phyloP scores from a whole-genome alignment of 805 yeast genomes.

The Isabelozyma rhagii region DNA sequence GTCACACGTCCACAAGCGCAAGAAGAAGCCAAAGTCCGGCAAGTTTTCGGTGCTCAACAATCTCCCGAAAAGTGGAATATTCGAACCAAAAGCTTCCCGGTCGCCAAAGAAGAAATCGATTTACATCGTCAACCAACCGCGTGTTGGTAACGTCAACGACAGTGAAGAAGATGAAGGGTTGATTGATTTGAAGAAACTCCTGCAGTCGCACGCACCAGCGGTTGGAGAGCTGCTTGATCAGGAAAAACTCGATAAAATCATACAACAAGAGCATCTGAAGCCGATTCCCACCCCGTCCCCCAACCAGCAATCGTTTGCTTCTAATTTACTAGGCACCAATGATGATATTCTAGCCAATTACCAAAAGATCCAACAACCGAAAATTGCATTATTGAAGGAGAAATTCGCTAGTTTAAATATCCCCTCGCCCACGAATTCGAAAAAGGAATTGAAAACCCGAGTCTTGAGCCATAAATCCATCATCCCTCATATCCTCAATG shows the following conservation, averaged over 20 bases:
- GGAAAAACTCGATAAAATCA: constrained; percentile 1
- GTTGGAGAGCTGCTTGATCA: not conserved
- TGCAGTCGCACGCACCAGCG: not conserved
- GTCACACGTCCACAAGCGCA: not conserved
- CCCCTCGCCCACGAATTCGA: constrained; percentile 26
- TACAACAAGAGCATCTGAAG: not conserved
- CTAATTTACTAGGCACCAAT: constrained; percentile 7
- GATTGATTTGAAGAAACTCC: not conserved
- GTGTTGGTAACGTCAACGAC: not conserved
- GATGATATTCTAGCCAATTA: constrained; percentile 10
- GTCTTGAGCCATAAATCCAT: constrained; percentile 25
- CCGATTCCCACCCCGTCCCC: not conserved
- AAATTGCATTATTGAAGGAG: constrained; percentile 9
- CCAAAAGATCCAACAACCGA: constrained; percentile 8
- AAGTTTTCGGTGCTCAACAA: not conserved
- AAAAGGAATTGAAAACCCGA: constrained; percentile 23
- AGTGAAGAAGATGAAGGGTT: not conserved
- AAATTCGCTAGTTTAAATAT: constrained; percentile 12
- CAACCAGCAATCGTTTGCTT: not conserved
- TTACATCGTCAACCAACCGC: not conserved
- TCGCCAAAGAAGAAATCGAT: not conserved
- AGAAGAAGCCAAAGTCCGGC: not conserved
- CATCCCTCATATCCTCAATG: constrained; percentile 42
- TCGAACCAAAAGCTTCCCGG: not conserved
- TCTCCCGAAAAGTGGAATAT: not conserved